Conservation (phyloP, 2,329 filamentous ascomycete genomes). For the Juglanconis oblonga region DNA sequence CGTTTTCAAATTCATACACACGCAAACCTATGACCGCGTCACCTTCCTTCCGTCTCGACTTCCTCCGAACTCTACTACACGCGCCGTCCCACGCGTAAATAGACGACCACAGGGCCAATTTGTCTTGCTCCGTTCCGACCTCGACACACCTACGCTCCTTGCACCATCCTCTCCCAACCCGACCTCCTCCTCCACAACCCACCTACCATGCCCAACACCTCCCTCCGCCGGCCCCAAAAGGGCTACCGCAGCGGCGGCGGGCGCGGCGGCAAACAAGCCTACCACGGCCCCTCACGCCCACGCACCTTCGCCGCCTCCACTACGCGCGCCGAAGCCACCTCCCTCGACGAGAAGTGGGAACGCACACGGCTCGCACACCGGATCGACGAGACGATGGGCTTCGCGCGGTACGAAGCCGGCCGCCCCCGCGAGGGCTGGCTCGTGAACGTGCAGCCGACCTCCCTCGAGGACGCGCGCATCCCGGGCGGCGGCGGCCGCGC, state of each 20-base stretch:
- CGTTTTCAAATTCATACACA: not conserved
- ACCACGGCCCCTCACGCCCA: slow-evolving; percentile 64
- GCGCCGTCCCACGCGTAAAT: not conserved
- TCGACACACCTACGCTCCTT: not conserved
- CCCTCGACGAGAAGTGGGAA: slow-evolving; percentile 89
- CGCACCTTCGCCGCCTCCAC: slow-evolving; percentile 79
- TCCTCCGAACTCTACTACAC: not conserved
- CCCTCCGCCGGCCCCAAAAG: slow-evolving; percentile 58
- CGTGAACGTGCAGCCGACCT: slow-evolving; percentile 89
- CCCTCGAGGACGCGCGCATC: slow-evolving; percentile 79
- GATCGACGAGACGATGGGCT: slow-evolving; percentile 95
- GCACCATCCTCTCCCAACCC: not conserved
- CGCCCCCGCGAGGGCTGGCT: slow-evolving; percentile 83
- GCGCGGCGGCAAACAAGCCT: slow-evolving; percentile 50
- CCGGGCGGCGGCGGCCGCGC: slow-evolving; percentile 84
- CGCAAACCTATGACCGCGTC: not conserved
- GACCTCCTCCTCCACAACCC: not conserved
- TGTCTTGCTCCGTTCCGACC: not conserved
- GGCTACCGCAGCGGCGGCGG: slow-evolving; percentile 55
- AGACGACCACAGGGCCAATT: not conserved
- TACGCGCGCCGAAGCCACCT: slow-evolving; percentile 77
- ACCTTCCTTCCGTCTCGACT: not conserved
- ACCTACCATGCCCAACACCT: slow-evolving; percentile 57
- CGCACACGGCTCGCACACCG: slow-evolving; percentile 76
- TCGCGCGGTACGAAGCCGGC: slow-evolving; percentile 85